Base-by-base conservation (phyloP, 441 rosid genomes). In the Hypseocharis bilobata region DNA sequence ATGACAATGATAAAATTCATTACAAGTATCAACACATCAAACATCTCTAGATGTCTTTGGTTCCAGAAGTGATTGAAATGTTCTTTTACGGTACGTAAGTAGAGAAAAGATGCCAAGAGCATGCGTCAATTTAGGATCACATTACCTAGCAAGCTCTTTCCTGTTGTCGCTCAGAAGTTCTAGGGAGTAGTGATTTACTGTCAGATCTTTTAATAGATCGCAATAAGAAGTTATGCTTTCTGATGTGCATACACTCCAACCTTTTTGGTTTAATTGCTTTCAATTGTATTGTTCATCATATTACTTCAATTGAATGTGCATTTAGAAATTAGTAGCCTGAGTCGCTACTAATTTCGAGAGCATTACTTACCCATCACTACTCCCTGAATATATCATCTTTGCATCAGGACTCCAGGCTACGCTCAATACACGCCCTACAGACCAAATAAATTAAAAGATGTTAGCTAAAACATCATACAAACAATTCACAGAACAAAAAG, bases 341-440 rank as follows among this genome's bases (percentile, higher is more conserved):
- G 6, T 49, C 42, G 0, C 25, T 29, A 25, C 61, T 6, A 27
- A 19, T 23, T 51, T 40, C 6, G 23, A 45, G 29, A 51, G 30
- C 57, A 73, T 77, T 45, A 55, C 97, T 74, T 68, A 93, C 97
- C 99, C 97, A 74, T 93, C 91, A 73, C 97, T 93, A 69, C 88
- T 88, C 71, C 96, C 96, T 0, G 91, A 85, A 76, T 80, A 93
- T 14, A 93, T 73, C 61, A 69, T 80, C 60, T 56, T 78, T 4
- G 86, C 89, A 72, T 89, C 89, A 51, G 64, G 60, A 74, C 85
- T 82, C 97, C 96, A 93, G 0, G 92, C 70, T 70, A 93, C 96
- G 68, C 99, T 91, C 69, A 93, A 69, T 64, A 72, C 70, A 65
- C 96, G 92, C 2, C 96, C 97, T 91, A 80, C 65, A 74, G 70